Evolutionary conservation across 2,329 filamentous ascomycete genomes (phyloP), one percentile per base, ranked within the genome.

Genomic region (Colletotrichum trifolii): DNA sequence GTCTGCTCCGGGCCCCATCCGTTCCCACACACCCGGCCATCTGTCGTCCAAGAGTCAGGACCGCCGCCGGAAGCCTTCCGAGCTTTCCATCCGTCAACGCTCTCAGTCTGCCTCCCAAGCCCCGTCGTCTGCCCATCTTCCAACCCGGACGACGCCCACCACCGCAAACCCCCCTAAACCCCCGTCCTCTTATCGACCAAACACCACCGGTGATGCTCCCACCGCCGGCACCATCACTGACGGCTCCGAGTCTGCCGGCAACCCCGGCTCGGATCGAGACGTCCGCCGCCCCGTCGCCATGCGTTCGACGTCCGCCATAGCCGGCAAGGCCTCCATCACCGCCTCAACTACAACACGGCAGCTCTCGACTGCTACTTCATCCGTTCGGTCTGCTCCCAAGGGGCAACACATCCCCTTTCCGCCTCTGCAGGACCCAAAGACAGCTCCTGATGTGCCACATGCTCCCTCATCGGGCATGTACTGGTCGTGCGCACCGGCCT

Each of bases 391-490:
- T 17, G 73, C 75, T 15, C 71, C 74, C 6, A 75, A 77, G 38
- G 78, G 79, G 17, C 74, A 80, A 54, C 79, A 86, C 69, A 78
- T 79, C 8, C 74, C 82, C 2, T 88, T 86, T 53, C 88, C 88
- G 39, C 79, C 85, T n/a, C 79, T 89, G 5, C 84, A 83, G 40
- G 83, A 87, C 69, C 81, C 85, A 10, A 79, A 78, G 49, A 84
- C 83, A 34, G 85, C 85, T 2, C 83, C 87, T 6, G 85, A 90
- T 63, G 87, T 91, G 15, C 81, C 84, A 9, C 80, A 84, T 3
- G 88, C 89, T 13, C 89, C 89, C 34, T 85, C 89, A 15, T 89
- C 87, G 53, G 89, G 89, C 71, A 91, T 91, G 89, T 91, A 91
- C 78, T 91, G 89, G 88, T 90, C 87, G 57, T 83, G 82, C 40